phyloP scores from a whole-genome alignment of 1,139 yeast species.

The Blastobotrys niveus region DNA sequence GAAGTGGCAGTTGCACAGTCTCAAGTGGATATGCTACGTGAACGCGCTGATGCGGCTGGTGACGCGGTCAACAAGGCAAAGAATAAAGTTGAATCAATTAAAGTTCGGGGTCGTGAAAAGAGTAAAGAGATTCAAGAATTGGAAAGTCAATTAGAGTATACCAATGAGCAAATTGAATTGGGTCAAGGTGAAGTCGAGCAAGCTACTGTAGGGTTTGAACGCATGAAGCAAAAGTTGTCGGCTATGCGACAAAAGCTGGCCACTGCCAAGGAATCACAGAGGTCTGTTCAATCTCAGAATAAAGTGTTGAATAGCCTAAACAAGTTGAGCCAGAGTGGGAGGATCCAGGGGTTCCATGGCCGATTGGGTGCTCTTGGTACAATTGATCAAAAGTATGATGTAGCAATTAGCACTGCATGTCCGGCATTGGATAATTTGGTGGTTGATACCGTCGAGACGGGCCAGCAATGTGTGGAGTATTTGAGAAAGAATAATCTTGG shows the following conservation, averaged over 20 bases:
- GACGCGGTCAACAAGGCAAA: conserved; percentile 46
- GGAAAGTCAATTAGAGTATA: conserved; percentile 38
- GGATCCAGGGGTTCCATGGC: conserved; percentile 83
- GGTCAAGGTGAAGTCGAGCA: conserved; percentile 55
- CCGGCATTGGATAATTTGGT: conserved; percentile 89
- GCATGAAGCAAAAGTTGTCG: conserved; percentile 50
- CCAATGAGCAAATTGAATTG: conserved; percentile 46
- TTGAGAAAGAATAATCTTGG: conserved; percentile 81
- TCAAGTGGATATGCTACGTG: conserved; percentile 54
- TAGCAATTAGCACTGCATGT: conserved; percentile 93
- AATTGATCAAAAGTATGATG: conserved; percentile 81
- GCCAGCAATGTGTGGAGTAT: conserved; percentile 85
- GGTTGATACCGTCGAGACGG: conserved; percentile 89
- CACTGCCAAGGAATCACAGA: conserved; percentile 57
- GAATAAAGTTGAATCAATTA: conserved; percentile 44
- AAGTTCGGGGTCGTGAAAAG: conserved; percentile 49
- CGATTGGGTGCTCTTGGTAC: conserved; percentile 86
- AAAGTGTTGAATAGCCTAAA: conserved; percentile 66
- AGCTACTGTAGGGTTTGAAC: conserved; percentile 46
- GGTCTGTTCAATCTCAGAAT: conserved; percentile 59
- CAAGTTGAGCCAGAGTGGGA: conserved; percentile 70
- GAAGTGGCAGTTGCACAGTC: conserved; percentile 61
- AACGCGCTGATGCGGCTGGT: conserved; percentile 43
- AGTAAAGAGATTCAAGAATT: conserved; percentile 37
- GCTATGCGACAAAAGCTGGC: conserved; percentile 55